Evolutionary conservation across 371 early-diverging fungal genomes (phyloP).

Genomic region (Umbelopsis sp.): DNA sequence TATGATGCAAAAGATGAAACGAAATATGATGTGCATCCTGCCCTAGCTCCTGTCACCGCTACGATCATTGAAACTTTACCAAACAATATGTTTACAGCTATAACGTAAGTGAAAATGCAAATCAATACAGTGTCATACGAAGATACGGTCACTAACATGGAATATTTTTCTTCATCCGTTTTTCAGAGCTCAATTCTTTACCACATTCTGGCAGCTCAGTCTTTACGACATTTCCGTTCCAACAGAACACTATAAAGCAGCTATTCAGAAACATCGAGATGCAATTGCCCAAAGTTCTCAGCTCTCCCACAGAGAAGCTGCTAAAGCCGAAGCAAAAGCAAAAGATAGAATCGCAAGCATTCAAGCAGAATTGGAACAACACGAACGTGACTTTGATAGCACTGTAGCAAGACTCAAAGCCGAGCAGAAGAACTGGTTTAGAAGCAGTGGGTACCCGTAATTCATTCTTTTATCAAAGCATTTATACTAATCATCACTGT

Average conservation of each 20-base stretch:
- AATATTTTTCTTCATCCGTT: background rate
- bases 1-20: slow-evolving; percentile 27
- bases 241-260: slow-evolving; percentile 65
- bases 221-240: slow-evolving; percentile 87
- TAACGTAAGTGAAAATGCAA: background rate
- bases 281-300: slow-evolving; percentile 39
- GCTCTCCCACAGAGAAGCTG: slow-evolving; percentile 30
- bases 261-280: slow-evolving; percentile 64
- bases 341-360: slow-evolving; percentile 36
- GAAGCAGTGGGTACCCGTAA: slow-evolving; percentile 27
- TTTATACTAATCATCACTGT: too few relatives aligned
- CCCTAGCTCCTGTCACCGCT: background rate
- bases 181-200: slow-evolving; percentile 72
- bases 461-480: too few relatives aligned
- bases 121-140: too few relatives aligned
- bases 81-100: background rate
- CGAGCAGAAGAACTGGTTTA: slow-evolving; percentile 79
- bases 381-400: slow-evolving; percentile 52
- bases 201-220: slow-evolving; percentile 84
- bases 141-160: too few relatives aligned
- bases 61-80: slow-evolving; percentile 1
- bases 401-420: slow-evolving; percentile 53
- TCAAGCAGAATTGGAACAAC: slow-evolving; percentile 43
- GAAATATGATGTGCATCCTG: slow-evolving; percentile 12
- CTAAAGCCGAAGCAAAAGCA: slow-evolving; percentile 44